phyloP scores from a whole-genome alignment of 176 grass and related monocot species.

The Carex parvula region DNA sequence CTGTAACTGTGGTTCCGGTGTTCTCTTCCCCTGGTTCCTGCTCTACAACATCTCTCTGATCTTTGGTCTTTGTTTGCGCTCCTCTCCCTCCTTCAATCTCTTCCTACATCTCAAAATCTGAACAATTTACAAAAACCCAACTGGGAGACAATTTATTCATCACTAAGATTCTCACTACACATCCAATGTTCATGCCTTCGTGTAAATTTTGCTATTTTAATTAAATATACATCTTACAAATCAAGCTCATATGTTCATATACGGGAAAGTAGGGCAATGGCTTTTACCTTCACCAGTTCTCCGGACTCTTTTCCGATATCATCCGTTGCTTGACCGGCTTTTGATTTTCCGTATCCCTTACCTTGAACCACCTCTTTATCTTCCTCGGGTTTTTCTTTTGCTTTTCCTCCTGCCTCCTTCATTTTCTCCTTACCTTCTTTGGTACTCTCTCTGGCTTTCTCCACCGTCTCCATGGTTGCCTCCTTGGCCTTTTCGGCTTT shows the following conservation, averaged over 20 bases:
- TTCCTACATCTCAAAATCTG: conserved; percentile 26
- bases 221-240: background rate
- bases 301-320: background rate
- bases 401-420: background rate
- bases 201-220: background rate
- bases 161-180: background rate
- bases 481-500: conserved; percentile 29
- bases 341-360: conserved; percentile 20
- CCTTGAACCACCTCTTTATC: background rate
- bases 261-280: background rate
- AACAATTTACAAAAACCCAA: background rate
- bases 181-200: background rate
- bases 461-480: conserved; percentile 9
- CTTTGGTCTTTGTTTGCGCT: conserved; percentile 1
- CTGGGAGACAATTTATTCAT: background rate
- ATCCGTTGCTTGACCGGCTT: background rate
- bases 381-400: background rate
- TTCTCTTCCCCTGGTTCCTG: background rate
- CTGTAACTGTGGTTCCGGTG: conserved; percentile 24
- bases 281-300: conserved; percentile 7
- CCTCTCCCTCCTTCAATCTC: background rate
- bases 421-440: background rate
- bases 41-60: conserved; percentile 26
- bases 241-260: background rate
- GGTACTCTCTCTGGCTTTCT: background rate